Percentiles rank a stretch among this genome's conserved stretches.
phyloP scores from a whole-genome alignment of 257 asterid species.

The Henckelia pumila region DNA sequence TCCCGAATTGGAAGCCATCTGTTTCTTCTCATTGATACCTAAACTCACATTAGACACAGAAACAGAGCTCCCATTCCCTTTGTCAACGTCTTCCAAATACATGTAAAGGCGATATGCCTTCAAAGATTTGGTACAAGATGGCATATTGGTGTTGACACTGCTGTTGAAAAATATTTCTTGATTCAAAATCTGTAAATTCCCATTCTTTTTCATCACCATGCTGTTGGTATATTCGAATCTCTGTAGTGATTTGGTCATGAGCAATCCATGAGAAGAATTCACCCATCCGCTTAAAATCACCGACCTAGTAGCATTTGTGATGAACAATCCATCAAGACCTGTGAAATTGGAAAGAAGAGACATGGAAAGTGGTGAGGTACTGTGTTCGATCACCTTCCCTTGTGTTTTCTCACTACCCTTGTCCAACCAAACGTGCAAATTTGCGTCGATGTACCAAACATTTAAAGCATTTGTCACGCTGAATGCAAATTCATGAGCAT shows the following conservation, averaged over 20 bases:
- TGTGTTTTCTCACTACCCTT: constrained; percentile 32
- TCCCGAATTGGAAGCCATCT: constrained; percentile 24
- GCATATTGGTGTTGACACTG: constrained; percentile 23
- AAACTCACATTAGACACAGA: constrained; percentile 32
- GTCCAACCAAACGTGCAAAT: constrained; percentile 64
- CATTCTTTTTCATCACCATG: constrained; percentile 32
- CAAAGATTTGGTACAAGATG: constrained; percentile 26
- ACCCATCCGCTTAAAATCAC: constrained; percentile 45
- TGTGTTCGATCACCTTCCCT: constrained; percentile 33
- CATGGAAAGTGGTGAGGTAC: constrained; percentile 20
- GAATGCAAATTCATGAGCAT: constrained; percentile 35
- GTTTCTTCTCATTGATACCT: constrained; percentile 33
- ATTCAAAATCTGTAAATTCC: constrained; percentile 37
- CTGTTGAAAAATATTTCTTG: constrained; percentile 34
- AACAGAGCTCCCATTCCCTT: constrained; percentile 29
- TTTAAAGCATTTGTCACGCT: constrained; percentile 49
- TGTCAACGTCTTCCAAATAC: constrained; percentile 27
- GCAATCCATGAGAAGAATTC: constrained; percentile 46
- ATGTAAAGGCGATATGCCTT: constrained; percentile 31
- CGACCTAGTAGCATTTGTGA: constrained; percentile 30
- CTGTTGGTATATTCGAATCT: constrained; percentile 34
- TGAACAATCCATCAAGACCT: constrained; percentile 40
- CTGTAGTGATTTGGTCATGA: constrained; percentile 33
- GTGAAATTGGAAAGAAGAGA: constrained; percentile 28
- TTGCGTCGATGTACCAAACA: constrained; percentile 57